Conservation (phyloP, 2,329 filamentous ascomycete genomes). For the Beauveria asiatica region DNA sequence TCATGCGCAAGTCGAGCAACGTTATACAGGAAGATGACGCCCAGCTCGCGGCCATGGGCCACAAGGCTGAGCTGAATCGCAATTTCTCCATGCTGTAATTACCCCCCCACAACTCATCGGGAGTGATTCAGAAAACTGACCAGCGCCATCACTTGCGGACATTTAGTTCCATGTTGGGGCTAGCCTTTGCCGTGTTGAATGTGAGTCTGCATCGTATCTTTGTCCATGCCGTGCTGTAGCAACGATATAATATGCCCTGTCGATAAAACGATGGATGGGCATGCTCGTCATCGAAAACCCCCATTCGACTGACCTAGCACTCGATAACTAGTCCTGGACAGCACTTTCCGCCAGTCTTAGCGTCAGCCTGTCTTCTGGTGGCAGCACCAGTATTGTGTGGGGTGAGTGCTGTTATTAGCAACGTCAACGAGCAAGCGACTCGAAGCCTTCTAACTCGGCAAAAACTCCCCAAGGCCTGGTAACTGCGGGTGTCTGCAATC, state of each 20-base stretch:
- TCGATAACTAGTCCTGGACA: slow-evolving; percentile 28
- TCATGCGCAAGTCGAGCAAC: slow-evolving; percentile 13
- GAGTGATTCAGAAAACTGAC: background rate
- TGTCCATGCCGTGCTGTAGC: background rate
- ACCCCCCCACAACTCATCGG: background rate
- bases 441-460: background rate
- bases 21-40: slow-evolving; percentile 16
- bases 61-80: slow-evolving; percentile 18
- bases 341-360: slow-evolving; percentile 37
- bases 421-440: background rate
- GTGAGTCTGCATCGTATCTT: slow-evolving; percentile 11
- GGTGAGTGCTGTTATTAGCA: slow-evolving; percentile 29
- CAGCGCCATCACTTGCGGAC: background rate
- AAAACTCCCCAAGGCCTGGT: slow-evolving; percentile 17
- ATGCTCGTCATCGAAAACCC: background rate
- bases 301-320: background rate
- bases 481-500: slow-evolving; percentile 26
- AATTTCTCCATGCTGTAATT: slow-evolving; percentile 19
- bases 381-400: slow-evolving; percentile 62
- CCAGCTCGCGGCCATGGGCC: slow-evolving; percentile 20
- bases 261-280: background rate
- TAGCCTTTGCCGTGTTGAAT: slow-evolving; percentile 39
- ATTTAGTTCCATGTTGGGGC: slow-evolving; percentile 31
- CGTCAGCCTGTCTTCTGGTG: slow-evolving; percentile 54
- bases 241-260: background rate